phyloP scores from a whole-genome alignment of 2,329 filamentous ascomycete species.

The Monascus ruber region DNA sequence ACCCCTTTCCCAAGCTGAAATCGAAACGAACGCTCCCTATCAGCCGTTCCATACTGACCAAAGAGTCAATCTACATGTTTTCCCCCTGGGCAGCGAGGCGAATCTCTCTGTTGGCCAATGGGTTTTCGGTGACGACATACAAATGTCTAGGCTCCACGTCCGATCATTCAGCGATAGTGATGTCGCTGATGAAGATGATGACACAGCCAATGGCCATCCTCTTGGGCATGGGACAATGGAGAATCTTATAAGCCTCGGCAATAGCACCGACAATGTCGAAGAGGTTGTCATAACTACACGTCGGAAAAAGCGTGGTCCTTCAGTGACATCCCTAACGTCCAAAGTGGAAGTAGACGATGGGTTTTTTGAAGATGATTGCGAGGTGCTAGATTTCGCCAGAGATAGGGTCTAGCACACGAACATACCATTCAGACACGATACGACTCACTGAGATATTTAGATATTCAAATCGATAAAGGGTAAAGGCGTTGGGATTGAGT shows the following conservation, averaged over 20 bases:
- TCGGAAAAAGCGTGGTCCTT: slow-evolving; percentile 45
- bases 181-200: slow-evolving; percentile 27
- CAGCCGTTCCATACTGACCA: slow-evolving; percentile 91
- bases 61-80: slow-evolving; percentile 67
- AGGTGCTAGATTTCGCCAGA: slow-evolving; percentile 75
- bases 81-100: slow-evolving; percentile 30
- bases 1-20: slow-evolving; percentile 68
- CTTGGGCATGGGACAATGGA: slow-evolving; percentile 33
- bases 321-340: slow-evolving; percentile 26
- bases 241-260: slow-evolving; percentile 39
- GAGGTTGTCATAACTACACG: slow-evolving; percentile 76
- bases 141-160: slow-evolving; percentile 37
- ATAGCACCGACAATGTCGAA: slow-evolving; percentile 51
- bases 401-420: slow-evolving; percentile 35
- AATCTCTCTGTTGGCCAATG: slow-evolving; percentile 32
- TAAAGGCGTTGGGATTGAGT: background rate
- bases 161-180: slow-evolving; percentile 31
- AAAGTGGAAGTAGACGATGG: slow-evolving; percentile 45
- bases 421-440: slow-evolving; percentile 7
- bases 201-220: slow-evolving; percentile 17
- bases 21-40: slow-evolving; percentile 90
- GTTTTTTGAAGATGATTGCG: slow-evolving; percentile 88
- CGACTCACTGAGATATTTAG: slow-evolving; percentile 1
- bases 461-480: background rate
- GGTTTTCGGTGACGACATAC: slow-evolving; percentile 44